Percentiles rank a stretch among this genome's conserved stretches.
phyloP scores from a whole-genome alignment of 1,139 yeast genomes.

The Kazachstania sp. region DNA sequence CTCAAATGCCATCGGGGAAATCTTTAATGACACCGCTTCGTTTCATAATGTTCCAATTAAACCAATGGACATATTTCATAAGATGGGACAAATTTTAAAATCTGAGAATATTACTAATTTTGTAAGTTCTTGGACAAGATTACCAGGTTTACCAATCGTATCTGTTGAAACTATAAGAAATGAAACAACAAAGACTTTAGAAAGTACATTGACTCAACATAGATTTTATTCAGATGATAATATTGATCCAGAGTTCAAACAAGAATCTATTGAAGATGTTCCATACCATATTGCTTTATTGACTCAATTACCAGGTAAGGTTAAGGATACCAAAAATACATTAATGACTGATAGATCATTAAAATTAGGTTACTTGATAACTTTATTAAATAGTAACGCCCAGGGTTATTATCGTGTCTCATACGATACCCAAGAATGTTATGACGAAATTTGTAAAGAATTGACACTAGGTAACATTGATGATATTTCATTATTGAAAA shows the following conservation, averaged over 20 bases:
- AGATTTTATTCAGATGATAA: constrained; percentile 32
- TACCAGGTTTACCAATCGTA: constrained; percentile 52
- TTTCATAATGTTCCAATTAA: constrained; percentile 38
- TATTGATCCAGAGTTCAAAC: constrained; percentile 5
- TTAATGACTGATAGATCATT: constrained; percentile 43
- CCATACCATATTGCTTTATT: constrained; percentile 43
- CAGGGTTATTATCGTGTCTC: constrained; percentile 41
- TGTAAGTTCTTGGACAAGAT: constrained; percentile 51
- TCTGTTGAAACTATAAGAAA: constrained; percentile 32
- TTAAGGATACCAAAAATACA: constrained; percentile 32
- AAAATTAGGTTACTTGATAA: constrained; percentile 26
- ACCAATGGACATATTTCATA: constrained; percentile 51
- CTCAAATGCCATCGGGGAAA: constrained; percentile 35
- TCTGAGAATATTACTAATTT: constrained; percentile 36
- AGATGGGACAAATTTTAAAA: constrained; percentile 22
- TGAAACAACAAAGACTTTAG: constrained; percentile 12
- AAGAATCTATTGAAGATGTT: constrained; percentile 23
- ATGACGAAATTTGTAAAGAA: constrained; percentile 27
- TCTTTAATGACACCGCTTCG: constrained; percentile 30
- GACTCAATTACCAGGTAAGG: constrained; percentile 35
- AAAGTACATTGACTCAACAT: constrained; percentile 43
- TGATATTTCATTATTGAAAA: constrained; percentile 23
- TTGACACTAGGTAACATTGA: constrained; percentile 23
- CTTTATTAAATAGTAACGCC: constrained; percentile 39
- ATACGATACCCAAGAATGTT: constrained; percentile 26